Conservation (phyloP, 352 stramenopile genomes). For the Phytophthora megakarya region DNA sequence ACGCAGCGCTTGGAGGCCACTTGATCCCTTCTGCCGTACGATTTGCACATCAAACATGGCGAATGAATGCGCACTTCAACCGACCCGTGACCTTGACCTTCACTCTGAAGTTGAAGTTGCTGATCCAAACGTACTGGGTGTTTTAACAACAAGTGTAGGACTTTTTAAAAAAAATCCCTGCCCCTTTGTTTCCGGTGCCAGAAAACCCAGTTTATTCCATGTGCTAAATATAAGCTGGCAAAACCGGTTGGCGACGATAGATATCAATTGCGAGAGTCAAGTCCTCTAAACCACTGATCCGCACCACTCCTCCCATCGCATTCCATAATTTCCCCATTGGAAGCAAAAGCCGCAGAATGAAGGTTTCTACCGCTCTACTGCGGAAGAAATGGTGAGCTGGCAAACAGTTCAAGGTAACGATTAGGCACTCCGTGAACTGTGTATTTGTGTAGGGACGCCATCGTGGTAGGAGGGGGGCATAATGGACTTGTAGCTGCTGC, state of each 20-base stretch:
- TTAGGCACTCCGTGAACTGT: not conserved
- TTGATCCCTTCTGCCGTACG: constrained; percentile 21
- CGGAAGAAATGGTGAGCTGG: constrained; percentile 48
- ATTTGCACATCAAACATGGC: constrained; percentile 44
- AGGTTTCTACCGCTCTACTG: constrained; percentile 28
- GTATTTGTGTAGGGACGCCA: constrained; percentile 64
- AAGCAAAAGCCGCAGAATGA: constrained; percentile 22
- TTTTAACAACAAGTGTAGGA: too few species aligned
- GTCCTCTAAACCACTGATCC: too few species aligned
- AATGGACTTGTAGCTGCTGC: constrained; percentile 90
- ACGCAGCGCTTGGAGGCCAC: constrained; percentile 41
- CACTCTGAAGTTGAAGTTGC: constrained; percentile 30
- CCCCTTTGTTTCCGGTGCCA: too few species aligned
- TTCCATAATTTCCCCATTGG: constrained; percentile 16
- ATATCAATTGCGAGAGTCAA: too few species aligned
- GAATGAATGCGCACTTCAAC: constrained; percentile 31
- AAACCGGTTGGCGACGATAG: too few species aligned
- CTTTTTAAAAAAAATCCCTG: too few species aligned
- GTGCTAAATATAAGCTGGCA: too few species aligned
- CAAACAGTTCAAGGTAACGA: too few species aligned
- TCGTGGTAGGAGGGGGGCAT: constrained; percentile 89
- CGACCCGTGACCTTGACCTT: constrained; percentile 14
- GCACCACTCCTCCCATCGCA: constrained; percentile 17
- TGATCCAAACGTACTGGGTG: too few species aligned
- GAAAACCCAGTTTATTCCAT: too few species aligned